These are phyloP conservation scores for Ascochyta pisi DNA, from an alignment of 2,329 filamentous ascomycete genomes.

Conservation along the genomic window DNA sequence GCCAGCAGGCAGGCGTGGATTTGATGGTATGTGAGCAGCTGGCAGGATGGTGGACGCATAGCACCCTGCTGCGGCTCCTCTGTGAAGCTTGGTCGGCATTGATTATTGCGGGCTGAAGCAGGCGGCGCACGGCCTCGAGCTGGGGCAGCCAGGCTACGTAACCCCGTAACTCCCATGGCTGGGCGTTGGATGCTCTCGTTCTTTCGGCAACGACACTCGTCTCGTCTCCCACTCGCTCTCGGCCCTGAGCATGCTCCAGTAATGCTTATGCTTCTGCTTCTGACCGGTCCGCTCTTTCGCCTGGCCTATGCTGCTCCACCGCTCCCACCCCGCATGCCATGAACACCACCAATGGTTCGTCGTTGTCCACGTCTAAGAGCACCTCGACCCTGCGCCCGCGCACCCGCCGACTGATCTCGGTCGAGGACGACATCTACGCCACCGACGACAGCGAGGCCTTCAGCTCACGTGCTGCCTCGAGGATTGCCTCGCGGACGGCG, in stretches of 20 bases:
- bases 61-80: slow-evolving; percentile 2
- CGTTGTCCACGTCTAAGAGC: slow-evolving; percentile 48
- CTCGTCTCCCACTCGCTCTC: background rate
- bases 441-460: slow-evolving; percentile 41
- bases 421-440: slow-evolving; percentile 54
- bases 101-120: background rate
- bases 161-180: slow-evolving; percentile 1
- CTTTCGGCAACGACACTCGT: background rate
- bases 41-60: background rate
- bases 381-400: slow-evolving; percentile 56
- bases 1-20: background rate
- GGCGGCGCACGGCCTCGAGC: slow-evolving; percentile 11
- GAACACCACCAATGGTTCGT: slow-evolving; percentile 50
- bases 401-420: slow-evolving; percentile 56
- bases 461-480: slow-evolving; percentile 50
- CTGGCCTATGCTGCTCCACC: slow-evolving; percentile 49
- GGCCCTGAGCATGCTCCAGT: slow-evolving; percentile 35
- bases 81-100: slow-evolving; percentile 13
- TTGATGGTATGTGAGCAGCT: background rate
- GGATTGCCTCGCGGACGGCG: slow-evolving; percentile 47
- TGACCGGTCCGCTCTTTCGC: slow-evolving; percentile 18
- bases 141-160: slow-evolving; percentile 16
- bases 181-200: background rate
- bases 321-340: slow-evolving; percentile 45
- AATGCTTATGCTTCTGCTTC: slow-evolving; percentile 17